These are phyloP conservation scores for Aegilops longissima DNA, from an alignment of 176 grass and related monocot genomes.

Conservation along the genomic window DNA sequence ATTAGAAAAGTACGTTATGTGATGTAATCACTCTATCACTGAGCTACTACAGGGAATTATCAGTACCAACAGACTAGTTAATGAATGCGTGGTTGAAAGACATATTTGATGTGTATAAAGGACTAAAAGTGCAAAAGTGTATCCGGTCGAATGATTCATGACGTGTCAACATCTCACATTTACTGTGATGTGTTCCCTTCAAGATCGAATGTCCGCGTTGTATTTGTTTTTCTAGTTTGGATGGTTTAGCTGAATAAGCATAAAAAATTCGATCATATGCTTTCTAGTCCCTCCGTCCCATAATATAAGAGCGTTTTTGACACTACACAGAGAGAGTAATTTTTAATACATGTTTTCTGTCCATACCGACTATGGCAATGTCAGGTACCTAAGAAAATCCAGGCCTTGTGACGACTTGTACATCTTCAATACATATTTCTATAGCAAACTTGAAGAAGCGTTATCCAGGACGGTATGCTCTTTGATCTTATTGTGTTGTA, in stretches of 20 bases:
- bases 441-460: conserved; percentile 65
- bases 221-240: not conserved
- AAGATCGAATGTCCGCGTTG: not conserved
- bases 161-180: conserved; percentile 5
- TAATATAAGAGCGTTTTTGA: too few species aligned
- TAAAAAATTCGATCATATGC: conserved; percentile 16
- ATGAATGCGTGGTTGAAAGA: not conserved
- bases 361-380: conserved; percentile 34
- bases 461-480: conserved; percentile 39
- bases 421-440: conserved; percentile 81
- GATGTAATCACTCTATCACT: not conserved
- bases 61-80: not conserved
- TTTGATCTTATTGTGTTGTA: conserved; percentile 12
- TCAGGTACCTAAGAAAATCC: conserved; percentile 64
- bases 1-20: not conserved
- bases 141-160: not conserved
- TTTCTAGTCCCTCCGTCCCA: not conserved
- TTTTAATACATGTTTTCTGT: conserved; percentile 20
- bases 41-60: conserved; percentile 5
- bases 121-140: conserved; percentile 1
- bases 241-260: not conserved
- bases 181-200: not conserved
- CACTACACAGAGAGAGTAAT: not conserved
- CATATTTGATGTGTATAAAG: not conserved
- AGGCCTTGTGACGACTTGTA: conserved; percentile 35